Evolutionary conservation across 106 monocot species (phyloP).

Genomic region (Dendrobium nobile): DNA sequence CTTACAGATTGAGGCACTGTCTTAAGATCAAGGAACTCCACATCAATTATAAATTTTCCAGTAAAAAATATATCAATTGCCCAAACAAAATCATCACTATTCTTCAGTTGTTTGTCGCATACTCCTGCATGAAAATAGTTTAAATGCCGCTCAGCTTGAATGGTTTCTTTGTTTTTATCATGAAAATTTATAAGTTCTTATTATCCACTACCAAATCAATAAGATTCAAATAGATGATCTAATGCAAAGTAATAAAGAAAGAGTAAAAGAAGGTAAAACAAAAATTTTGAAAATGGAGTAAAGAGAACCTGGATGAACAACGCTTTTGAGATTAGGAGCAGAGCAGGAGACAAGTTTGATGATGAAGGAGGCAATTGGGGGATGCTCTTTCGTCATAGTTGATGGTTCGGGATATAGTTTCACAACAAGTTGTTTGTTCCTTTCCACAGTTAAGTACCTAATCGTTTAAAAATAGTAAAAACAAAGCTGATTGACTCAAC

Average conservation of each 20-base stretch:
- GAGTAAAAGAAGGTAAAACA: not conserved
- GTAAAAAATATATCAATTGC: constrained; percentile 44
- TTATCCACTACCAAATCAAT: not conserved
- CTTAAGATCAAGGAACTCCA: constrained; percentile 84
- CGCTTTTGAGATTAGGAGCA: constrained; percentile 33
- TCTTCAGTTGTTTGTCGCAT: constrained; percentile 78
- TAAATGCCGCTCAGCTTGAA: not conserved
- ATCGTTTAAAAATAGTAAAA: not conserved
- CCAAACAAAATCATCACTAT: constrained; percentile 78
- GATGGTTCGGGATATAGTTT: constrained; percentile 77
- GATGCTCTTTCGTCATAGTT: constrained; percentile 47
- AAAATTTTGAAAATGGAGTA: not conserved
- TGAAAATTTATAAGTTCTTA: not conserved
- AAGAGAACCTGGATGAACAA: constrained; percentile 74
- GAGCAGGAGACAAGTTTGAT: constrained; percentile 60
- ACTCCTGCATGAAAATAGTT: constrained; percentile 39
- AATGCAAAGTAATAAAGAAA: no score
- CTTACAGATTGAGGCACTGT: constrained; percentile 48
- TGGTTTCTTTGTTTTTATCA: not conserved
- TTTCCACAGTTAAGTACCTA: constrained; percentile 84
- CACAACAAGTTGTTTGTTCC: constrained; percentile 65
- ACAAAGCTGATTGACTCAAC: not conserved
- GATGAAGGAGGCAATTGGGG: constrained; percentile 84
- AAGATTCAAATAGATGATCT: not conserved
- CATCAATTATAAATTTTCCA: constrained; percentile 65